Conservation (phyloP, 2,329 filamentous ascomycete genomes). For the Arthrinium puccinioides region DNA sequence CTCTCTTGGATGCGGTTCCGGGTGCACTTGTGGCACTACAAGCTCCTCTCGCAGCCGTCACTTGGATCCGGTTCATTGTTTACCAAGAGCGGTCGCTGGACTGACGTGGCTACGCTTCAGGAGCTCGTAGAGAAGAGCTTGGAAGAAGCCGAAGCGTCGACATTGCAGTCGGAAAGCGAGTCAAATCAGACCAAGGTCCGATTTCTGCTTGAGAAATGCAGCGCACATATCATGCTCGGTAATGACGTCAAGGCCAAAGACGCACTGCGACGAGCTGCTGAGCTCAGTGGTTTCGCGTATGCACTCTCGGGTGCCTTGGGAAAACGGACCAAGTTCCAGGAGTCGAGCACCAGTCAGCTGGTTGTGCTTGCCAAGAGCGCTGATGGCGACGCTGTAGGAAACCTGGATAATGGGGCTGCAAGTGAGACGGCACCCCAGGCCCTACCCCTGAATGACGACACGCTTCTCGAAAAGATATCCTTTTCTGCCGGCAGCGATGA, state of each 20-base stretch:
- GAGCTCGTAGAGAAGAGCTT: constrained; percentile 37
- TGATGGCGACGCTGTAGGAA: too few relatives aligned
- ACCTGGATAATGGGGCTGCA: constrained; percentile 15
- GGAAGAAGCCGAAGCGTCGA: constrained; percentile 27
- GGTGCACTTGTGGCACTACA: constrained; percentile 63
- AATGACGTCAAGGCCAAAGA: constrained; percentile 67
- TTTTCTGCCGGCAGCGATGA: constrained; percentile 54
- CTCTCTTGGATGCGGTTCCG: constrained; percentile 60
- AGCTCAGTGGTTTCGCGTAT: constrained; percentile 67
- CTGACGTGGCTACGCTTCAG: constrained; percentile 50
- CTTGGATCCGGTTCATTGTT: constrained; percentile 47
- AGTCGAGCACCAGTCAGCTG: constrained; percentile 76
- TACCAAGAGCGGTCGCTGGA: constrained; percentile 50
- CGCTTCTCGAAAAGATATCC: constrained; percentile 77
- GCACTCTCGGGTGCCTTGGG: constrained; percentile 80
- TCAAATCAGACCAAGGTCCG: constrained; percentile 48
- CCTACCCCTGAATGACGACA: constrained; percentile 83
- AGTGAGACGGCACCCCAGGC: constrained; percentile 48
- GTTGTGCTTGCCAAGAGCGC: constrained; percentile 82
- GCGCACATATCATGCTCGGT: constrained; percentile 78
- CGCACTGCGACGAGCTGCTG: constrained; percentile 61
- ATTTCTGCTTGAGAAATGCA: constrained; percentile 75
- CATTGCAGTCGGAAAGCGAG: constrained; percentile 20
- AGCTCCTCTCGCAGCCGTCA: constrained; percentile 50
- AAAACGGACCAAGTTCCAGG: constrained; percentile 74